phyloP scores from a whole-genome alignment of 2,329 filamentous ascomycete species.

The Phoma sp. region DNA sequence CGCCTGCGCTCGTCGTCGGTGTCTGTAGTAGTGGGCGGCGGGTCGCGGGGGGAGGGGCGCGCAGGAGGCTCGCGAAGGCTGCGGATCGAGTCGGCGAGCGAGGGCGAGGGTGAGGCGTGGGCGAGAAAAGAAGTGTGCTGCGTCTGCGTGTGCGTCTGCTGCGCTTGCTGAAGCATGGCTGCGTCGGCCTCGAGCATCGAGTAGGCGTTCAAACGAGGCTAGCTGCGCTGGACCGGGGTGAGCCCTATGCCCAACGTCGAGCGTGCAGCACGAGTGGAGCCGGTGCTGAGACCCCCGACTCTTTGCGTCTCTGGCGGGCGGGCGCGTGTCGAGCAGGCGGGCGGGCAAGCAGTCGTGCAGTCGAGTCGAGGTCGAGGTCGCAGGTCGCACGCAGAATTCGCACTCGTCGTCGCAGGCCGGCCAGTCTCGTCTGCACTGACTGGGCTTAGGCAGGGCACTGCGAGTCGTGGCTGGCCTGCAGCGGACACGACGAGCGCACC shows the following conservation, averaged over 20 bases:
- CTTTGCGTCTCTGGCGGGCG: conserved; percentile 18
- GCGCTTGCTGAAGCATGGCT: conserved; percentile 37
- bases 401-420: too few relatives aligned
- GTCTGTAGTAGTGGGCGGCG: conserved; percentile 11
- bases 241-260: conserved; percentile 15
- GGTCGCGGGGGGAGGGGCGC: conserved; percentile 22
- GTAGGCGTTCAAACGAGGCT: conserved; percentile 37
- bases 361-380: too few relatives aligned
- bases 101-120: conserved; percentile 14
- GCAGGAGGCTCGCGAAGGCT: conserved; percentile 39
- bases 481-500: conserved; percentile 11
- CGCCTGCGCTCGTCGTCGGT: conserved; percentile 27
- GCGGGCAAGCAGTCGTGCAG: neutral
- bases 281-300: conserved; percentile 22
- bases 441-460: neutral
- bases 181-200: conserved; percentile 27
- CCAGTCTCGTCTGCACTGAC: conserved; percentile 5
- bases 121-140: neutral
- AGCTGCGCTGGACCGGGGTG: conserved; percentile 30
- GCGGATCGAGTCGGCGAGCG: conserved; percentile 41
- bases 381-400: too few relatives aligned
- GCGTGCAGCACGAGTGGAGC: conserved; percentile 9
- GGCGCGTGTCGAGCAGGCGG: neutral
- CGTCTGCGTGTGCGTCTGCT: too few relatives aligned
- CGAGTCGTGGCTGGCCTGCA: conserved; percentile 22